phyloP scores from a whole-genome alignment of 495 filamentous ascomycete species.

The Penicilliopsis zonata region DNA sequence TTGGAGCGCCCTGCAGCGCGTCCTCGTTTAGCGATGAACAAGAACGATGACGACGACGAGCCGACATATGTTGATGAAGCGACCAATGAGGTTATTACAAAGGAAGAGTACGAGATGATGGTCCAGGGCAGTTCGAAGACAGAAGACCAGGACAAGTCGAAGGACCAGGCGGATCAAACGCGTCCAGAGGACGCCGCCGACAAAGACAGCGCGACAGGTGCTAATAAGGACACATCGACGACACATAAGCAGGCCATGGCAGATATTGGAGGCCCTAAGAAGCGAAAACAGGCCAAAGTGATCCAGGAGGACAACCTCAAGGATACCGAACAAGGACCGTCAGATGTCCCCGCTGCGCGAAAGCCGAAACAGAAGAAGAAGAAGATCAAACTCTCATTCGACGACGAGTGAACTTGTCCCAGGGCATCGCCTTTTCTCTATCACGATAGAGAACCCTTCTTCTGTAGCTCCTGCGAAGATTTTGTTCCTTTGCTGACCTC shows the following conservation, averaged over 20 bases:
- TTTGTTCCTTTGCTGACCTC: no score
- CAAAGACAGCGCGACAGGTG: constrained; percentile 6
- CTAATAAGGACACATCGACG: constrained; percentile 8
- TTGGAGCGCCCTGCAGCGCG: constrained; percentile 30
- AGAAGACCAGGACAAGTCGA: constrained; percentile 8
- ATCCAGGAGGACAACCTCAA: constrained; percentile 22
- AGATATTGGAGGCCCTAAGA: constrained; percentile 30
- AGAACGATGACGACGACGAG: constrained; percentile 31
- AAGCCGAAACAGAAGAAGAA: constrained; percentile 33
- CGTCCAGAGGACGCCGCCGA: constrained; percentile 3
- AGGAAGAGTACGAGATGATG: constrained; percentile 34
- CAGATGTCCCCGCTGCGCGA: constrained; percentile 13
- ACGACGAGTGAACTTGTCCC: constrained; percentile 26
- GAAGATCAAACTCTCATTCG: constrained; percentile 36
- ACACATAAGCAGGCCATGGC: constrained; percentile 27
- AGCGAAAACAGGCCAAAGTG: constrained; percentile 33
- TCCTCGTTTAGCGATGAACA: constrained; percentile 23
- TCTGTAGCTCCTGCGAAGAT: no score
- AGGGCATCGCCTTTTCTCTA: no score
- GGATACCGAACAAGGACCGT: constrained; percentile 11
- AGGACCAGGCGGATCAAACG: constrained; percentile 5
- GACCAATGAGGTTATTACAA: constrained; percentile 34
- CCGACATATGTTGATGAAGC: constrained; percentile 38
- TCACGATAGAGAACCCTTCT: no score
- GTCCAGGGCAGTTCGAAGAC: constrained; percentile 13